Conservation (phyloP, 371 early-diverging fungal species). For the Entomophthora muscae region DNA sequence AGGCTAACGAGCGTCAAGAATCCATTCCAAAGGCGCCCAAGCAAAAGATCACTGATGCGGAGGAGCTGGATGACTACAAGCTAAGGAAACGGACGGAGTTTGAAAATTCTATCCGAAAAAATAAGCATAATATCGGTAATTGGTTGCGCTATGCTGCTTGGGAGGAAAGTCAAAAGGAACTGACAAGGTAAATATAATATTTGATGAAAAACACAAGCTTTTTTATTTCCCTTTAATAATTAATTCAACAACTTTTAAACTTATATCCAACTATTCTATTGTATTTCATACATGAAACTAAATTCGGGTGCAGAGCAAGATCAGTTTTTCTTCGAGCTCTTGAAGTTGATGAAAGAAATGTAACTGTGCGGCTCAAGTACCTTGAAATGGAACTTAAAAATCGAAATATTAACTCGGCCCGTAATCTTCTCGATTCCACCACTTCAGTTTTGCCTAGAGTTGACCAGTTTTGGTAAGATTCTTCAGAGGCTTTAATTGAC, state of each 20-base stretch:
- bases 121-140: conserved; percentile 60
- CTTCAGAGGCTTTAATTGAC: neutral
- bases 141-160: conserved; percentile 93
- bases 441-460: conserved; percentile 79
- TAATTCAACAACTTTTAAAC: no score
- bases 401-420: conserved; percentile 74
- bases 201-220: neutral
- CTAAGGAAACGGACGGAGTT: conserved; percentile 82
- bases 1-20: conserved; percentile 81
- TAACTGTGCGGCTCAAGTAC: conserved; percentile 80
- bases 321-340: conserved; percentile 84
- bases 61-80: conserved; percentile 81
- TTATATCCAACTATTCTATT: no score
- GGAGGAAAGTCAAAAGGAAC: conserved; percentile 83
- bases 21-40: conserved; percentile 51
- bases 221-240: no score
- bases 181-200: conserved; percentile 25
- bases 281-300: conserved; percentile 2
- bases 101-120: conserved; percentile 79
- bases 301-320: conserved; percentile 58
- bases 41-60: conserved; percentile 81
- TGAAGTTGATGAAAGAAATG: conserved; percentile 71
- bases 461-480: conserved; percentile 81
- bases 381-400: conserved; percentile 95
- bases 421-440: conserved; percentile 87